phyloP scores from a whole-genome alignment of 2,329 filamentous ascomycete genomes.

The Ophiostoma montium region DNA sequence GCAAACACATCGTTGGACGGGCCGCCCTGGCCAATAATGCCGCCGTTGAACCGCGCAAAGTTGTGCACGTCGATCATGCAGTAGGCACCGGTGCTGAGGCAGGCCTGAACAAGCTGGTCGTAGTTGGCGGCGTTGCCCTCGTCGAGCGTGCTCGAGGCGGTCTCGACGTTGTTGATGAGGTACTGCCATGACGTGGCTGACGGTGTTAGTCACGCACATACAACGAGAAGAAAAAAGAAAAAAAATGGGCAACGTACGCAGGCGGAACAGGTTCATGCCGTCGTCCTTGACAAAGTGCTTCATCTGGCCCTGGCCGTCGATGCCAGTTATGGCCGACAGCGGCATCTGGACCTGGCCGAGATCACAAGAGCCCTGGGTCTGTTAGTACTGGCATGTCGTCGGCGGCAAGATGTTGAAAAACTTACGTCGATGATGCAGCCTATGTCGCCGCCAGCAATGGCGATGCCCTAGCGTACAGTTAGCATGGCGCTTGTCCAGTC shows the following conservation, averaged over 20 bases:
- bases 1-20: slow-evolving; percentile 48
- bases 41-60: slow-evolving; percentile 45
- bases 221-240: background rate
- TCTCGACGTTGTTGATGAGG: slow-evolving; percentile 28
- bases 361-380: slow-evolving; percentile 21
- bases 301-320: slow-evolving; percentile 32
- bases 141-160: slow-evolving; percentile 30
- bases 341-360: slow-evolving; percentile 20
- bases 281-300: slow-evolving; percentile 40
- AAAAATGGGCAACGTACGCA: slow-evolving; percentile 21
- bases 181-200: slow-evolving; percentile 37
- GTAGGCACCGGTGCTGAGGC: slow-evolving; percentile 30
- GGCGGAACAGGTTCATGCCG: slow-evolving; percentile 40
- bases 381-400: background rate
- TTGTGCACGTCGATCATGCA: slow-evolving; percentile 41
- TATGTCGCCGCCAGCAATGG: slow-evolving; percentile 34
- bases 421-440: slow-evolving; percentile 26
- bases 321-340: slow-evolving; percentile 17
- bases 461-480: slow-evolving; percentile 27
- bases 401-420: background rate
- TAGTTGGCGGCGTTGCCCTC: slow-evolving; percentile 28
- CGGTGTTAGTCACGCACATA: background rate
- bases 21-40: slow-evolving; percentile 51
- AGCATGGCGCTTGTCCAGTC: slow-evolving; percentile 22
- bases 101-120: slow-evolving; percentile 34